Percentiles rank a stretch among this genome's conserved stretches.
Evolutionary conservation across 768 basidiomycete species (phyloP).

Genomic region (Mrakia blollopis): DNA sequence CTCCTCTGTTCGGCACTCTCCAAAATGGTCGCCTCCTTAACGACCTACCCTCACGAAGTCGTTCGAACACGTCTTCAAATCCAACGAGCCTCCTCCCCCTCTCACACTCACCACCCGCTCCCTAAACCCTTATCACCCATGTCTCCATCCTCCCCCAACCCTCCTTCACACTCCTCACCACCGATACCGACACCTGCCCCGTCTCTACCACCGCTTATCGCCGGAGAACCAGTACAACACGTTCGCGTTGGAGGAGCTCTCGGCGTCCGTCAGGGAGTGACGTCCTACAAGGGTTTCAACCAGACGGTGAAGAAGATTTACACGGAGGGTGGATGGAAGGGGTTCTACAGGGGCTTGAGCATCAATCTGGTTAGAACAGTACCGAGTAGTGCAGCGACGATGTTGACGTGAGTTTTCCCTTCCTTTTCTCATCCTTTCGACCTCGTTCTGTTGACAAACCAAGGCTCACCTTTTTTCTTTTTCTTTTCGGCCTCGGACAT

Average conservation of each 20-base stretch:
- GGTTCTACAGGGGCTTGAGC: conserved; percentile 87
- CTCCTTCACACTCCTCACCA: conserved; percentile 52
- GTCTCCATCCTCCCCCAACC: conserved; percentile 30
- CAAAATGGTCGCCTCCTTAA: conserved; percentile 92
- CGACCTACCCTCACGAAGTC: conserved; percentile 97
- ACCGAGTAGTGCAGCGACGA: conserved; percentile 91
- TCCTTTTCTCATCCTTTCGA: background rate
- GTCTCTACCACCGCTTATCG: conserved; percentile 19
- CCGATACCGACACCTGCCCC: conserved; percentile 43
- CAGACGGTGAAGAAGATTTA: conserved; percentile 69
- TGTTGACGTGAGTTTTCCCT: conserved; percentile 67
- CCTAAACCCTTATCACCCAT: conserved; percentile 1
- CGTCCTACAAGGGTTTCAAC: conserved; percentile 23
- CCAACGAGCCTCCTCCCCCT: conserved; percentile 36
- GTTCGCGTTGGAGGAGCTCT: conserved; percentile 15
- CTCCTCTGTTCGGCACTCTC: conserved; percentile 85
- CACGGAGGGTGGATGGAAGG: conserved; percentile 76
- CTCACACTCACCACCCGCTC: background rate
- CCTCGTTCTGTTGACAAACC: background rate
- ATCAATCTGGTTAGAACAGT: conserved; percentile 92
- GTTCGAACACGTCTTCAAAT: conserved; percentile 97
- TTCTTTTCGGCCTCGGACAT: background rate
- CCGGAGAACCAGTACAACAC: background rate
- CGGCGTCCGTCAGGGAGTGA: conserved; percentile 40
- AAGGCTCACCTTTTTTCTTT: background rate